phyloP scores from a whole-genome alignment of 257 asterid species.

The Petunia axillaris region DNA sequence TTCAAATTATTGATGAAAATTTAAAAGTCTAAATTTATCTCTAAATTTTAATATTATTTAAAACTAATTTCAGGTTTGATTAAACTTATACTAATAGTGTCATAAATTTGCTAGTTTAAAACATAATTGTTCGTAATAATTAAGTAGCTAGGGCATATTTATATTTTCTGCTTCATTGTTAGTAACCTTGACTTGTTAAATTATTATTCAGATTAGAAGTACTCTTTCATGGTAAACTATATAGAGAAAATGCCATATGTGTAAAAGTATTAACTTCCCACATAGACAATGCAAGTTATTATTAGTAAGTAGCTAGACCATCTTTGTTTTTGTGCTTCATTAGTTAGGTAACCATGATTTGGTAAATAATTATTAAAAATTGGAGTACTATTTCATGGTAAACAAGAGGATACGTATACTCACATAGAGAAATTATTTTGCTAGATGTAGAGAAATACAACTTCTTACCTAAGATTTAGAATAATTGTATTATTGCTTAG shows the following conservation, averaged over 20 bases:
- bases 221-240: neutral
- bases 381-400: neutral
- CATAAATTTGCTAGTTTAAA: too few relatives aligned
- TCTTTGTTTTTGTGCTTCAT: neutral
- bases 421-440: constrained; percentile 7
- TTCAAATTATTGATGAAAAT: too few relatives aligned
- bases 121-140: too few relatives aligned
- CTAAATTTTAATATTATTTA: too few relatives aligned
- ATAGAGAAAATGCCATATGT: neutral
- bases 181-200: neutral
- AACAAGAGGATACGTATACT: neutral
- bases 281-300: neutral
- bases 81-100: too few relatives aligned
- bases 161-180: neutral
- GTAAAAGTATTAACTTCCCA: neutral
- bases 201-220: neutral
- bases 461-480: constrained; percentile 22
- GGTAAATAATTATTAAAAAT: constrained; percentile 4
- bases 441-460: constrained; percentile 1
- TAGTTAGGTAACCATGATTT: constrained; percentile 26
- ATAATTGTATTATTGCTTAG: neutral
- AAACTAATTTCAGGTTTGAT: too few relatives aligned
- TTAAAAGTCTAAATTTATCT: too few relatives aligned
- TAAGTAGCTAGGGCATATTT: neutral
- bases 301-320: neutral